Conservation (phyloP, 768 basidiomycete species). For the Hortiboletus flavorubellus region DNA sequence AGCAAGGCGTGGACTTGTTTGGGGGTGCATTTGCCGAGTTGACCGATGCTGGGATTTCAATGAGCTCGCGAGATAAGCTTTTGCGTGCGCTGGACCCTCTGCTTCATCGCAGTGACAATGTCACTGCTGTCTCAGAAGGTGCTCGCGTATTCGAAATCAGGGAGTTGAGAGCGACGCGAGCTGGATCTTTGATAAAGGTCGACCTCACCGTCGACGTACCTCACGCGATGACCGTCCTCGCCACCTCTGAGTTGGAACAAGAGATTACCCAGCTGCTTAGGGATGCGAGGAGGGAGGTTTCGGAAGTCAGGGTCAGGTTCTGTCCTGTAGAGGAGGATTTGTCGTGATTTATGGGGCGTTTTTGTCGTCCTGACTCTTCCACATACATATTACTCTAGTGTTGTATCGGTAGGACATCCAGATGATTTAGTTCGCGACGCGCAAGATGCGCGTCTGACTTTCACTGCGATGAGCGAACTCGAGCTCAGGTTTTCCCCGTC, state of each 20-base stretch:
- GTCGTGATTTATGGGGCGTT: slow-evolving; percentile 4
- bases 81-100: slow-evolving; percentile 55
- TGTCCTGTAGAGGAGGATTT: slow-evolving; percentile 34
- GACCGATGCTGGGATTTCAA: slow-evolving; percentile 77
- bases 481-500: slow-evolving; percentile 52
- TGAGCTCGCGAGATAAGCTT: slow-evolving; percentile 50
- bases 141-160: slow-evolving; percentile 42
- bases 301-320: slow-evolving; percentile 71
- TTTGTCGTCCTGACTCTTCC: background rate
- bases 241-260: slow-evolving; percentile 58
- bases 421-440: background rate
- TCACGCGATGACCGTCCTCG: slow-evolving; percentile 49
- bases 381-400: background rate
- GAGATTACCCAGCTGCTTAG: slow-evolving; percentile 56
- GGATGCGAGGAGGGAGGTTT: slow-evolving; percentile 57
- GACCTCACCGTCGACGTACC: slow-evolving; percentile 79
- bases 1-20: slow-evolving; percentile 69
- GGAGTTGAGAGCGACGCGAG: slow-evolving; percentile 67
- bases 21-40: slow-evolving; percentile 74
- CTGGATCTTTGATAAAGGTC: slow-evolving; percentile 79
- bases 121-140: background rate
- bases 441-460: background rate
- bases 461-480: slow-evolving; percentile 20
- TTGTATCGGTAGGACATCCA: background rate
- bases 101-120: slow-evolving; percentile 31